Base-by-base conservation (phyloP, 768 basidiomycete genomes). In the Basidioascus undulatus region DNA sequence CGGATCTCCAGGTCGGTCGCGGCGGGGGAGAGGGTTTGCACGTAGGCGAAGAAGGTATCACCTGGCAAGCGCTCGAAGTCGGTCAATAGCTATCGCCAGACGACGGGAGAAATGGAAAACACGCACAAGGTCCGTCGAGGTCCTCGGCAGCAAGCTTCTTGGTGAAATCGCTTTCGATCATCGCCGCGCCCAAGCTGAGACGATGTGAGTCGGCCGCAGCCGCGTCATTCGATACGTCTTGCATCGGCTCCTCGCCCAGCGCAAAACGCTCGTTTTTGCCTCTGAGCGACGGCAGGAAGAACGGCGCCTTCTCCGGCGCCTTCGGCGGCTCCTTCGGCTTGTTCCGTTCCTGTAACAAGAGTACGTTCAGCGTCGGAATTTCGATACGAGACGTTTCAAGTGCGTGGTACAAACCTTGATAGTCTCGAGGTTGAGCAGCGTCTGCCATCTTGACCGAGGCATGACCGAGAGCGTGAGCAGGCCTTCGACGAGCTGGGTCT, bases 291-390 rank as follows among this genome's bases (percentile, higher is more conserved):
- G 89, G 92, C 13, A 98, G 63, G 65, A 96, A 98, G 65, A 98
- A 98, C 0, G 92, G 92, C 1, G 86, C 89, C 44, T 82, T 70
- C 59, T 94, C 89, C 11, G 83, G 82, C 20, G 76, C 78, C 58
- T 96, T 94, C 6, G 86, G 84, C 0, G 86, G 71, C 47, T 92
- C 87, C 58, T 78, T 84, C 11, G 92, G 86, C 63, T 87, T 92
- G 57, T 96, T 96, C 41, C 92, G 74, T 68, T 79, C 76, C 77
- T 89, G 45, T 5, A 23, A 3, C 28, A 12, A 2, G 16, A 24
- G 25, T 16, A 30, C 28, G 28, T 9, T 30, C 10, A 30, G 28
- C 28, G 28, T 9, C 9, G 28, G 19, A 23, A 40, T 32, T 13
- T 21, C 5, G 36, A 20, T 12, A 6, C 11, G 13, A 11, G 8